Evolutionary conservation across 1,139 yeast genomes (phyloP), one percentile per base, ranked within the genome.

Genomic region (Debaryomycetaceae sp.): DNA sequence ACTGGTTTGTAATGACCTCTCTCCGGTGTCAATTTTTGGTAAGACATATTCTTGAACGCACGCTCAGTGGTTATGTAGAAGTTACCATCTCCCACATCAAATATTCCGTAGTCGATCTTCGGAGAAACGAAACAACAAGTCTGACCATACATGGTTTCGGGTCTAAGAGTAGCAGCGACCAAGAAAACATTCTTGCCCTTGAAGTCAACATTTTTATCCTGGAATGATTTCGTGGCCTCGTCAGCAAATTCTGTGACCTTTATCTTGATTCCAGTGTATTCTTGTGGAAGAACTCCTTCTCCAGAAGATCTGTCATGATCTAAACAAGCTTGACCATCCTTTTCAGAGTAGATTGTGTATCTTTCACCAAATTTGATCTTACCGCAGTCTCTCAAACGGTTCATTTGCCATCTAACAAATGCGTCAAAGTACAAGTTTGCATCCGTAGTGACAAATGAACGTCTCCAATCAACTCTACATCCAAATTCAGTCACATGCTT

Each of bases 91-190:
- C 95, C 95, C 46, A 91, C 95, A 63, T 89, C 88, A 63, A 87
- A 95, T 43, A 93, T 68, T 62, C 99, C 99, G 62, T 95, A 93
- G 44, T 80, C 81, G 58, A 93, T 87, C 73, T 88, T 90, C 60
- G 98, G 97, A 40, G 97, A 88, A 31, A 93, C 98, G 60, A 93
- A 95, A 77, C 98, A 91, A 76, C 97, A 88, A 4, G 97, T 87
- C 75, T 95, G 99, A 53, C 98, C 99, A 61, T 91, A 91, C 97
- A 95, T 89, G 56, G 99, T 93, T 73, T 93, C 99, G 35, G 99
- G 97, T 74, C 99, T 86, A 59, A 95, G 81, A 56, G 99, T 93
- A 35, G 99, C 99, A 49, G 99, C 99, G 44, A 95, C 90, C 51
- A 93, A 76, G 70, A 66, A 90, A 36, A 90, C 76, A 55, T 83